phyloP scores from a whole-genome alignment of 495 filamentous ascomycete species.

The Annulohypoxylon bovei region DNA sequence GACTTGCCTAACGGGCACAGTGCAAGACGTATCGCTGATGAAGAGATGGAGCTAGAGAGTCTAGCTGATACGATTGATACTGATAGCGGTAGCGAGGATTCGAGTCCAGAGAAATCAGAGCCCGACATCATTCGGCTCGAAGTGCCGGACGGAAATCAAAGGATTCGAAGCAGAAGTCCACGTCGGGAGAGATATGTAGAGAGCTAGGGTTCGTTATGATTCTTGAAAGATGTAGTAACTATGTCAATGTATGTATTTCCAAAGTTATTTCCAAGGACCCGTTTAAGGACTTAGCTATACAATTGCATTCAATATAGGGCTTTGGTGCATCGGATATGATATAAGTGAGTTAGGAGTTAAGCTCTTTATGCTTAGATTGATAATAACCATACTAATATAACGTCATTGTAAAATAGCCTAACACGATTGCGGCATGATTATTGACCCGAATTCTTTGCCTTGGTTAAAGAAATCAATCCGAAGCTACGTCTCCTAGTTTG shows the following conservation, averaged over 20 bases:
- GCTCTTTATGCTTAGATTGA: not conserved
- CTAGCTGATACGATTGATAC: slow-evolving; percentile 21
- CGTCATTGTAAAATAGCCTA: not conserved
- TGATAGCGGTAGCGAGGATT: slow-evolving; percentile 36
- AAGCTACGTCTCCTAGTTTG: not conserved
- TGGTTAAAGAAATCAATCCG: not conserved
- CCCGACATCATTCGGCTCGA: slow-evolving; percentile 6
- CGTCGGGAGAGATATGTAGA: slow-evolving; percentile 23
- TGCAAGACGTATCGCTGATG: slow-evolving; percentile 29
- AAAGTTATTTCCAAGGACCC: too few species aligned
- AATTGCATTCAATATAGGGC: not conserved
- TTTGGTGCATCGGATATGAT: not conserved
- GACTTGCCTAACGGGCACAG: slow-evolving; percentile 14
- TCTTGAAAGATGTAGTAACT: too few species aligned
- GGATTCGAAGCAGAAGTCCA: slow-evolving; percentile 39
- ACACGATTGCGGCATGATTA: not conserved
- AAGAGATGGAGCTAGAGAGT: slow-evolving; percentile 40
- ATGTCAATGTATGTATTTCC: too few species aligned
- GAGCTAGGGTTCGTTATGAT: not conserved
- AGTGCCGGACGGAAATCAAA: slow-evolving; percentile 20
- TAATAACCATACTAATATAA: not conserved
- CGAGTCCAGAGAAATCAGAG: slow-evolving; percentile 2
- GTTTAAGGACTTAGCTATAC: not conserved
- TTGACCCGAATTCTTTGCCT: not conserved
- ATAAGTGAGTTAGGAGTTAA: not conserved